phyloP scores from a whole-genome alignment of 2,329 filamentous ascomycete species.

The Cordyceps cicadae region DNA sequence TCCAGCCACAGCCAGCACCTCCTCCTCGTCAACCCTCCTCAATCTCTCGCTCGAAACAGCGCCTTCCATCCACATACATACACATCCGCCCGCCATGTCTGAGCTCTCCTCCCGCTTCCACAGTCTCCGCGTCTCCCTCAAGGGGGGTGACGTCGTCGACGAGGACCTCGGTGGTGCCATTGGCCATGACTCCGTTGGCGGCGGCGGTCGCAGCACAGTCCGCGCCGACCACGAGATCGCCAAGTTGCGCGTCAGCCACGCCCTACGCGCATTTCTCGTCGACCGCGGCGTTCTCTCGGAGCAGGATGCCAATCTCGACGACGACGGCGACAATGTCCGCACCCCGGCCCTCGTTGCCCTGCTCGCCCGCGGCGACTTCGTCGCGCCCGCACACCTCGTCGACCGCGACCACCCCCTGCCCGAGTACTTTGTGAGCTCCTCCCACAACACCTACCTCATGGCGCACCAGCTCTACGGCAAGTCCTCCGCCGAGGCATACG shows the following conservation, averaged over 20 bases:
- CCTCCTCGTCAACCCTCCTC: neutral
- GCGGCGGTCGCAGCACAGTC: constrained; percentile 49
- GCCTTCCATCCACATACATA: neutral
- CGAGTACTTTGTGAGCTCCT: constrained; percentile 65
- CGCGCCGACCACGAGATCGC: constrained; percentile 39
- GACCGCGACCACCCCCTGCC: constrained; percentile 54
- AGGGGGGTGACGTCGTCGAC: constrained; percentile 34
- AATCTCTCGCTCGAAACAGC: neutral
- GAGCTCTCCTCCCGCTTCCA: constrained; percentile 13
- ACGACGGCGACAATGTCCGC: constrained; percentile 27
- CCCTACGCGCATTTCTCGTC: constrained; percentile 47
- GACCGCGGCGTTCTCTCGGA: constrained; percentile 42
- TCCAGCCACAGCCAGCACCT: neutral
- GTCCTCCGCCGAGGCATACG: constrained; percentile 55
- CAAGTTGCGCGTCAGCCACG: constrained; percentile 50
- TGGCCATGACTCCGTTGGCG: constrained; percentile 43
- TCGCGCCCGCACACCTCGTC: constrained; percentile 44
- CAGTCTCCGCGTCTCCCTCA: constrained; percentile 12
- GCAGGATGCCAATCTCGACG: constrained; percentile 35
- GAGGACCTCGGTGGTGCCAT: constrained; percentile 47
- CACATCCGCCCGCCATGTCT: constrained; percentile 9
- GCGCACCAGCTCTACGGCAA: constrained; percentile 61
- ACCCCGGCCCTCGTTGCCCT: constrained; percentile 40
- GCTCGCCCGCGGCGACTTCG: constrained; percentile 48
- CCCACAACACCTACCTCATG: constrained; percentile 65